Evolutionary conservation across 768 basidiomycete species (phyloP), one percentile per base, ranked within the genome.

Genomic region (Omphalotus guepiniiformis): DNA sequence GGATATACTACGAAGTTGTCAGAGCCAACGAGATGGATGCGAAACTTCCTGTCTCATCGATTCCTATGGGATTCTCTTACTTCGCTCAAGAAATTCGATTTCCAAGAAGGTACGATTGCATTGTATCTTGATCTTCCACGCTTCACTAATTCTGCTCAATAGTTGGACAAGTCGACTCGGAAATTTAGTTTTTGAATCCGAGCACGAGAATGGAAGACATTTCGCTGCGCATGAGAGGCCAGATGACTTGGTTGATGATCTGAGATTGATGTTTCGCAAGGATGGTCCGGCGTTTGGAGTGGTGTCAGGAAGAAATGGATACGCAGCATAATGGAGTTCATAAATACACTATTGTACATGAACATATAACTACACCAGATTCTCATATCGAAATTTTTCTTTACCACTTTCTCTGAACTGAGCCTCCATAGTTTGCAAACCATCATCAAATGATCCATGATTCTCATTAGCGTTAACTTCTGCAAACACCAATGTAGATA

Each of bases 201-300:
- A 45, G 21, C 43, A 45, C 19, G 25, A 45, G 3, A 4, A 8
- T 13, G 43, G 43, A 8, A 32, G 43, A 15, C 43, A 45, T 19
- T 45, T 45, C 18, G 43, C 43, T 4, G 43, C 70, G 0, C 37
- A 39, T 27, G 46, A 47, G 19, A 15, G 26, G 21, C 46, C 46
- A 16, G 46, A 47, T 25, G n/a, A 47, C 2, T 55, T 73, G 16
- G 70, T 52, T 3, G 57, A 49, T 5, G 72, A 70, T 47, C 16
- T 73, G 27, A 53, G 63, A 21, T 59, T 52, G 48, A 71, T 73
- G 68, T 73, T 71, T 39, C 62, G 58, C 37, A 65, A 58, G 39
- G 63, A 58, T 15, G 67, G 71, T 0, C 58, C 61, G 8, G 69
- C 65, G 8, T 64, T 54, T 36, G 59, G 60, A 16, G 62, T 69